Conservation (phyloP, 306 rosid species). For the Lathyrus sativus region DNA sequence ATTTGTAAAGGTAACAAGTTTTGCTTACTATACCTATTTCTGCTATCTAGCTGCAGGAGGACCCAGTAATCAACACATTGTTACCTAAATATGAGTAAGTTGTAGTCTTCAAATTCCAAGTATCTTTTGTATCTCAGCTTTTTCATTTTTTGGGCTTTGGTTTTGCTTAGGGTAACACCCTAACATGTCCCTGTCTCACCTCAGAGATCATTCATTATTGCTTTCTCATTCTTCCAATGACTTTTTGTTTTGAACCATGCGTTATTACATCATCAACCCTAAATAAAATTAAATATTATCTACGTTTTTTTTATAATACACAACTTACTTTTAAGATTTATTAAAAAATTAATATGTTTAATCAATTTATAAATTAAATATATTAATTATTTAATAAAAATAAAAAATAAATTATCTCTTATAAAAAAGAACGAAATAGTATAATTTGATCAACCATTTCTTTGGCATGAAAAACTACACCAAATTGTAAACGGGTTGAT, state of each 20-base stretch:
- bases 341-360: no score
- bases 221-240: conserved; percentile 30
- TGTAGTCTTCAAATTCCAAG: conserved; percentile 36
- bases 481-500: no score
- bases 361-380: no score
- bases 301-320: no score
- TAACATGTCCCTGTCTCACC: conserved; percentile 31
- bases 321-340: no score
- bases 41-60: conserved; percentile 6
- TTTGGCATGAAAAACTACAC: no score
- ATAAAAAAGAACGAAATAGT: no score
- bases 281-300: no score
- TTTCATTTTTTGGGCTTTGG: conserved; percentile 1
- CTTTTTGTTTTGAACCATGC: conserved; percentile 27
- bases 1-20: conserved; percentile 39
- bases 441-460: no score
- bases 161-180: conserved; percentile 27
- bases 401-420: no score
- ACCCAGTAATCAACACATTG: conserved; percentile 32
- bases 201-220: conserved; percentile 40
- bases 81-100: conserved; percentile 40
- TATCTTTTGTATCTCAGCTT: conserved; percentile 29
- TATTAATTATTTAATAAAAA: no score
- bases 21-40: conserved; percentile 37
- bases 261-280: no score